phyloP scores from a whole-genome alignment of 805 yeast genomes.

The Saturnispora saitoi region DNA sequence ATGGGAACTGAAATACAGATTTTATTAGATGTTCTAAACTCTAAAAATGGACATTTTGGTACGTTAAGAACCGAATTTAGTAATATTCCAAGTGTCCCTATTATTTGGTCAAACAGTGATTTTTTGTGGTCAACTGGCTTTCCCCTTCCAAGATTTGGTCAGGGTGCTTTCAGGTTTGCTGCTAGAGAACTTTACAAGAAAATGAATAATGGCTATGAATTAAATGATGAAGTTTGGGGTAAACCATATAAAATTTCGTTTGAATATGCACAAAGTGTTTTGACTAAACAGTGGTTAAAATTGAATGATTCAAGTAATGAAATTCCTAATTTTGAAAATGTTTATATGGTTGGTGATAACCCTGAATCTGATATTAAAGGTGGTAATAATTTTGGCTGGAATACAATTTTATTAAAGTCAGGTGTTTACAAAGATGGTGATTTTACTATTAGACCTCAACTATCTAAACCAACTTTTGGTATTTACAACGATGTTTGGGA shows the following conservation, averaged over 20 bases:
- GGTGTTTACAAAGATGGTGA: conserved; percentile 76
- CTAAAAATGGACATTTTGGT: conserved; percentile 54
- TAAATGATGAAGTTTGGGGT: conserved; percentile 58
- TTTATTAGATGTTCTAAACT: conserved; percentile 57
- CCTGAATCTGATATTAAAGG: conserved; percentile 91
- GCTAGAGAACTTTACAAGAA: conserved; percentile 48
- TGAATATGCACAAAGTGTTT: conserved; percentile 68
- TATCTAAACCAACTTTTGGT: conserved; percentile 41
- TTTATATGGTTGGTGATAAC: conserved; percentile 95
- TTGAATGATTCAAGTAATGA: conserved; percentile 17
- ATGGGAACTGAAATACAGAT: conserved; percentile 81
- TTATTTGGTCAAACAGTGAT: conserved; percentile 73
- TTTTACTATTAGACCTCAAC: conserved; percentile 21
- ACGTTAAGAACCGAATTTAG: conserved; percentile 43
- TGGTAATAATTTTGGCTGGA: conserved; percentile 84
- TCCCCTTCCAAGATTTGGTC: conserved; percentile 72
- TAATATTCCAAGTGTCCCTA: conserved; percentile 52
- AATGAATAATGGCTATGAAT: conserved; percentile 30
- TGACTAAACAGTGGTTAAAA: conserved; percentile 42
- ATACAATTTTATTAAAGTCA: conserved; percentile 70
- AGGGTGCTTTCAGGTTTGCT: conserved; percentile 71
- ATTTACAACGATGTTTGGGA: conserved; percentile 40
- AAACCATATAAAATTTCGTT: conserved; percentile 75
- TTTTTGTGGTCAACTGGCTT: conserved; percentile 84
- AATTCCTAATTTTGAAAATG: conserved; percentile 43